Evolutionary conservation across 192 early-diverging fungal species (phyloP), one percentile per base, ranked within the genome.

Genomic region (Entophlyctis helioformis): DNA sequence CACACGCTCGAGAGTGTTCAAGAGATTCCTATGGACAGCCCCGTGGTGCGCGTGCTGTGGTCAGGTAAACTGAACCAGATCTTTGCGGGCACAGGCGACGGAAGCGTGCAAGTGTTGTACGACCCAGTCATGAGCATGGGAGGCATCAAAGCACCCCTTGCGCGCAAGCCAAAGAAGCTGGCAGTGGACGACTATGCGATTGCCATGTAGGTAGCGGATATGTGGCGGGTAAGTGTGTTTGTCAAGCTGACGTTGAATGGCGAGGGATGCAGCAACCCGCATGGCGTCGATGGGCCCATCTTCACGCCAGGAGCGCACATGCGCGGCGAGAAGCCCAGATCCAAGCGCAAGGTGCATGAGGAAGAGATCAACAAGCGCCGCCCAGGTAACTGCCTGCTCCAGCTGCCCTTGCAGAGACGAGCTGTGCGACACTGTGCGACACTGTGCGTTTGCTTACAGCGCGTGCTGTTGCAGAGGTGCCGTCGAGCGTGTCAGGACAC

Each of bases 11-110:
- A 78, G 24, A 46, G 62, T 31, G 66, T 69, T 5, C 11, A 46
- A 63, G 12, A 70, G 63, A 23, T 74, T 64, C 43, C 77, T 63
- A 61, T 75, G 16, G 13, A 20, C 8, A 47, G 50, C 26, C 46
- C 78, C 46, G 83, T 88, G 0, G 71, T 94, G 13, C 56, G 67
- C 16, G 73, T 87, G 20, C 50, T 78, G n/a, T 97, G 93, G 93
- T 85, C 92, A 54, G 67, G 78, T 9, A 74, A 63, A 28, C 63
- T 93, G 56, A 89, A 97, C 60, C 93, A 93, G 69, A 81, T 97
- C 15, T 67, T 87, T 6, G 69, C 72, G 0, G 85, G 86, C n/a
- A 80, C 73, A 8, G 70, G 78, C 13, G 78, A 85, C 35, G 91
- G 93, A 27, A 54, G 70, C 12, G 76, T 84, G 15, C 71, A 67